Base-by-base conservation (phyloP, 2,329 filamentous ascomycete genomes). In the Trichoderma semiorbis region DNA sequence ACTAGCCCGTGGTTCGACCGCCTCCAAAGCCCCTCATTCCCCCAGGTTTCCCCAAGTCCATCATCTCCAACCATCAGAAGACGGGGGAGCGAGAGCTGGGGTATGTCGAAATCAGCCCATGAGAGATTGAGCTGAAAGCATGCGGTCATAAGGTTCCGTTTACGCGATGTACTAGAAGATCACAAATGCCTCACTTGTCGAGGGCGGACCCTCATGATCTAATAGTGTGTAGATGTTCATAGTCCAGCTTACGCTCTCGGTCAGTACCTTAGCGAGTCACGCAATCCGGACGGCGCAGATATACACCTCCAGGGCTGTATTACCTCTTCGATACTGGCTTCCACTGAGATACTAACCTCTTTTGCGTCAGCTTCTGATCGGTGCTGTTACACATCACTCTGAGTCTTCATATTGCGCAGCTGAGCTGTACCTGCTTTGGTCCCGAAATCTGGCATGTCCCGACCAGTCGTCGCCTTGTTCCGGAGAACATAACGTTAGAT, bases 41-140 rank as follows among this genome's bases (percentile, higher is more conserved):
- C 43, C 55, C 67, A 53, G 57, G 39, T 61, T 61, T 62, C 67
- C 67, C 67, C 67, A 61, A 69, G 39, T 34, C 55, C 21, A 36
- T 21, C 21, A n/a, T 43, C 50, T n/a, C 58, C 55, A 26, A 61
- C 7, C 26, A 69, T 47, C 34, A 60, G 24, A 28, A 30, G 34
- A 24, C 24, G 34, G 60, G 43, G 43, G 43, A 24, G 36, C 32
- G 32, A 16, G 36, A 47, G 24, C 39, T 47, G 55, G 65, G 65
- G 36, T 32, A 69, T n/a, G 18, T 58, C 12, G 30, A 60, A 43
- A 69, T 61, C 34, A 61, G 36, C 63, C 43, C 63, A 66, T 10
- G 11, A 32, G 21, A 55, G 47, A 11, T 26, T n/a, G 21, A 24
- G 10, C 5, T 24, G 18, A 47, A 26, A 4, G 2, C 14, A 32